These are phyloP conservation scores for Elsinoe fawcettii DNA, from an alignment of 2,329 filamentous ascomycete genomes.

Conservation along the genomic window DNA sequence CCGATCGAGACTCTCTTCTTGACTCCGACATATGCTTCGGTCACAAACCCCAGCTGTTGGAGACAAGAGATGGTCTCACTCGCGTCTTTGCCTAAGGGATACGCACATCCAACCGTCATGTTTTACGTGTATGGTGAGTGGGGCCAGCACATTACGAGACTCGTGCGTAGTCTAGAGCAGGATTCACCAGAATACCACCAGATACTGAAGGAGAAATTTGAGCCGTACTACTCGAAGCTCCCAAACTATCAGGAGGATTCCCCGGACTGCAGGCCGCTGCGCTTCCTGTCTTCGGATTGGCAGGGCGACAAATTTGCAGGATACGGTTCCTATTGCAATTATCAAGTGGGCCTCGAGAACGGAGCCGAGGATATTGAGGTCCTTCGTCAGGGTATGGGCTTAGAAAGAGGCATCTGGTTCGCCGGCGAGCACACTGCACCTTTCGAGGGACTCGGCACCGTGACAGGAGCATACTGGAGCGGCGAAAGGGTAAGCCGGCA, in stretches of 20 bases:
- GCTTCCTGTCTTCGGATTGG: constrained; percentile 7
- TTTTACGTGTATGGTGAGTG: constrained; percentile 16
- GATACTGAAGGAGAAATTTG: constrained; percentile 1
- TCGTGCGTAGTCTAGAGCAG: background rate
- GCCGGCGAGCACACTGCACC: constrained; percentile 14
- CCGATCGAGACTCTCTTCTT: constrained; percentile 17
- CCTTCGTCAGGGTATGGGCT: constrained; percentile 6
- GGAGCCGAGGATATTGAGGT: constrained; percentile 2
- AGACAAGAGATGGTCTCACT: constrained; percentile 12
- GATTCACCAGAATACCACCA: constrained; percentile 7
- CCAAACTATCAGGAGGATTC: background rate
- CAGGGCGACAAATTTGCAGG: constrained; percentile 14
- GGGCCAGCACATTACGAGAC: background rate
- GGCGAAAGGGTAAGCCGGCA: background rate
- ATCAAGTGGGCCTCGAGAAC: constrained; percentile 6
- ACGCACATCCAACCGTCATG: constrained; percentile 10
- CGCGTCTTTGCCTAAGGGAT: background rate
- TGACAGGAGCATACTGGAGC: constrained; percentile 16
- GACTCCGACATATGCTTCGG: background rate
- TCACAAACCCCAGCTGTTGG: background rate
- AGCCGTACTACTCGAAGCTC: constrained; percentile 15
- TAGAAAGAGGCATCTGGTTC: constrained; percentile 13
- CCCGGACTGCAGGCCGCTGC: background rate
- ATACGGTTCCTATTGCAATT: constrained; percentile 13
- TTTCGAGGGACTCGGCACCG: constrained; percentile 12